A percentile compares a stretch with the other conserved stretches of the same genome.
Evolutionary conservation across 192 early-diverging fungal genomes (phyloP).

Genomic region (Neocallimastix lanati): DNA sequence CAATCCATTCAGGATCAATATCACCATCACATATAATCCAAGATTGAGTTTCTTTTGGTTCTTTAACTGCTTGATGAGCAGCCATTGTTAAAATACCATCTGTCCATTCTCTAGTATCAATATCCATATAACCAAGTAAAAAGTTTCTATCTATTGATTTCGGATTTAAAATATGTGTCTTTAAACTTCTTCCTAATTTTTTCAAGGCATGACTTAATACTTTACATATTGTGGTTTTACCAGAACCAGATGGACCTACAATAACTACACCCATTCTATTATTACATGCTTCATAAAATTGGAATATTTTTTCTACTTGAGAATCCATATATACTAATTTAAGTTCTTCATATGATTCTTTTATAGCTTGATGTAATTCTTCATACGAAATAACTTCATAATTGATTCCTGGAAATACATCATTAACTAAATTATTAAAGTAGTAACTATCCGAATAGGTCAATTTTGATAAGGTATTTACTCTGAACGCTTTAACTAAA

Average conservation of each 20-base stretch:
- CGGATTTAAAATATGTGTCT: slow-evolving; percentile 22
- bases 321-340: slow-evolving; percentile 22
- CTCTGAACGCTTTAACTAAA: slow-evolving; percentile 29
- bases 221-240: slow-evolving; percentile 27
- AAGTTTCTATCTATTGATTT: slow-evolving; percentile 29
- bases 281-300: slow-evolving; percentile 31
- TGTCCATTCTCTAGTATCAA: slow-evolving; percentile 39
- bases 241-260: slow-evolving; percentile 36
- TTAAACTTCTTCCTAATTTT: slow-evolving; percentile 24
- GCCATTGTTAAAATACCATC: slow-evolving; percentile 34
- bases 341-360: slow-evolving; percentile 23
- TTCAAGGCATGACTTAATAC: slow-evolving; percentile 20
- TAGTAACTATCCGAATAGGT: slow-evolving; percentile 21
- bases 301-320: slow-evolving; percentile 30
- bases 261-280: slow-evolving; percentile 41
- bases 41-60: slow-evolving; percentile 21
- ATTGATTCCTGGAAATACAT: slow-evolving; percentile 25
- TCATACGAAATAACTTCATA: slow-evolving; percentile 25
- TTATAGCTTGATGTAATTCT: slow-evolving; percentile 12
- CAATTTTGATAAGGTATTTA: slow-evolving; percentile 34
- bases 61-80: slow-evolving; percentile 31
- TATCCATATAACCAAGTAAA: slow-evolving; percentile 35
- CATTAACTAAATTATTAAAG: slow-evolving; percentile 28
- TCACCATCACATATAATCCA: slow-evolving; percentile 46
- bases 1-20: slow-evolving; percentile 41